Base-by-base conservation (phyloP, 169 alveolate genomes). In the Plasmodium fragile region DNA sequence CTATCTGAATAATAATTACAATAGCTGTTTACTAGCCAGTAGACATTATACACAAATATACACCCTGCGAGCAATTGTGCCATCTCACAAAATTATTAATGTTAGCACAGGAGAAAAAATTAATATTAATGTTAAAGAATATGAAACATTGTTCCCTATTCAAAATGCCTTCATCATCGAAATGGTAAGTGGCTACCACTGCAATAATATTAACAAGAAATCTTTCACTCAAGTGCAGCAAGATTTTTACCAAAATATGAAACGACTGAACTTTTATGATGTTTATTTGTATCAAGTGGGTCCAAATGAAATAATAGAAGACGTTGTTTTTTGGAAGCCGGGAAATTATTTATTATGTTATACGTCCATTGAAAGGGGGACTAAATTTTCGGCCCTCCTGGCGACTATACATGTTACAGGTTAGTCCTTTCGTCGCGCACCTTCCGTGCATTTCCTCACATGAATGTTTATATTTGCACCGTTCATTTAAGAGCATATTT, bases 151-250 rank as follows among this genome's bases (percentile, higher is more conserved):
- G 79, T 85, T 73, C 69, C 93, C 93, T 49, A 73, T 84, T 43
- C 59, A 73, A 39, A 84, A n/a, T n/a, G 93, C 93, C 78, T 84
- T 84, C 65, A 84, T 84, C 25, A 84, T 84, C 78, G 69, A 84
- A 36, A 84, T 32, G 13, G 36, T 84, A 13, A 30, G 65, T 73
- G 69, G 79, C 16, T 84, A 84, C 70, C 75, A 41, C 41, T 84
- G 93, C 65, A 84, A 75, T 22, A 84, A 84, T 73, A 75, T 84
- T 84, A 72, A 84, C 36, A 34, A 84, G 43, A 84, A 13, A 36
- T 28, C 93, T 73, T 84, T 84, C 78, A 43, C 59, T 43, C 70
- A 84, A 72, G 80, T 84, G 45, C 93, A 84, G 65, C 81, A 84
- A 84, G 41, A 30, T 75, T 84, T 84, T 43, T 72, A 84, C 69